These are phyloP conservation scores for Boletus insuetus DNA, from an alignment of 768 basidiomycete genomes.

Conservation along the genomic window DNA sequence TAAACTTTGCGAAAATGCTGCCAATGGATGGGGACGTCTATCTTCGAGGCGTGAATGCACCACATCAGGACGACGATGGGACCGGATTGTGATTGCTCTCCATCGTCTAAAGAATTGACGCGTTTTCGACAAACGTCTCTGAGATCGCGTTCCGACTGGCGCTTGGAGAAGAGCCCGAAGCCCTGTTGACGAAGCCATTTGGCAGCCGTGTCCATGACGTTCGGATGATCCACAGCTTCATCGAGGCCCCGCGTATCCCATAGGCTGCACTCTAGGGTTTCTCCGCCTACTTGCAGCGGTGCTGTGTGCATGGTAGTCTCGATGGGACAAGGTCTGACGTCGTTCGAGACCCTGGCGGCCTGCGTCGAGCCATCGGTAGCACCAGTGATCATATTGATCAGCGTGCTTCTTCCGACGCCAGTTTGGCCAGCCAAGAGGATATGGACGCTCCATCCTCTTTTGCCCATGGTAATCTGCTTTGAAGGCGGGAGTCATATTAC, in stretches of 20 bases:
- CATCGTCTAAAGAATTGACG: constrained; percentile 8
- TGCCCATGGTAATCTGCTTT: not conserved
- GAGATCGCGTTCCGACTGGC: constrained; percentile 24
- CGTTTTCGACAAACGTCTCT: constrained; percentile 17
- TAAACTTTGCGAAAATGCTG: constrained; percentile 26
- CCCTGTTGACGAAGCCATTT: constrained; percentile 24
- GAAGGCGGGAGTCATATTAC: not conserved
- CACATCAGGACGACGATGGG: constrained; percentile 22
- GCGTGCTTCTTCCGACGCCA: constrained; percentile 27
- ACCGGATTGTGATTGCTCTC: constrained; percentile 4
- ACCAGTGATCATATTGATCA: constrained; percentile 28
- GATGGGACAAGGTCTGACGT: constrained; percentile 23
- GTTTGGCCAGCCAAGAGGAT: constrained; percentile 28
- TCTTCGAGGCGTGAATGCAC: constrained; percentile 31
- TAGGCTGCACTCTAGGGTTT: constrained; percentile 11
- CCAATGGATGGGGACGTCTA: constrained; percentile 26
- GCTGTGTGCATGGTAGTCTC: constrained; percentile 18
- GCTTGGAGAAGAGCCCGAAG: constrained; percentile 11
- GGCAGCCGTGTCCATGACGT: constrained; percentile 17
- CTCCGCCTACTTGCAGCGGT: constrained; percentile 1
- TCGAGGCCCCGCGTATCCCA: constrained; percentile 31
- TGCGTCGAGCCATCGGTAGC: constrained; percentile 5
- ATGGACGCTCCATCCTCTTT: not conserved
- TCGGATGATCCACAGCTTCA: constrained; percentile 23
- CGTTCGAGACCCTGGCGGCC: constrained; percentile 23